These are phyloP conservation scores for Monilinia polystroma DNA, from an alignment of 2,329 filamentous ascomycete genomes.

Conservation along the genomic window DNA sequence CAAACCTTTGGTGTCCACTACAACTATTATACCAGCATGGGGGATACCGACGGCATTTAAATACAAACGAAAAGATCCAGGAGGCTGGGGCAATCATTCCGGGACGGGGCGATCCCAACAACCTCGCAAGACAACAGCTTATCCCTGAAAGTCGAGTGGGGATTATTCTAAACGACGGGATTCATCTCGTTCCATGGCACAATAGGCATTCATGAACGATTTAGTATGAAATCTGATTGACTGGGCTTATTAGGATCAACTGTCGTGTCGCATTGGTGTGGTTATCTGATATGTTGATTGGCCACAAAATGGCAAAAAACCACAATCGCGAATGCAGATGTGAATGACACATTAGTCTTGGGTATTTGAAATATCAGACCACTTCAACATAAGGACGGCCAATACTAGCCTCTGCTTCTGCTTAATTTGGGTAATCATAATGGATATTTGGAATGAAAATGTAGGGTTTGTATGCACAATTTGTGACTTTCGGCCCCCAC, in stretches of 20 bases:
- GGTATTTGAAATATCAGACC: conserved; percentile 8
- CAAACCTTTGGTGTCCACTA: not conserved
- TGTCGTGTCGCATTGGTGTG: conserved; percentile 14
- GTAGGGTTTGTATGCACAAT: not conserved
- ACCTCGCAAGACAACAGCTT: not conserved
- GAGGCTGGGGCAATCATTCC: not conserved
- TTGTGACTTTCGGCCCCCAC: conserved; percentile 6
- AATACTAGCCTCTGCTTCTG: not conserved
- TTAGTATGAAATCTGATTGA: not conserved
- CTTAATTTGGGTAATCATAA: not conserved
- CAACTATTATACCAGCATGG: not conserved
- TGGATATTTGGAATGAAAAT: not conserved
- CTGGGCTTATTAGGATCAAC: not conserved
- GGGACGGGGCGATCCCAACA: not conserved
- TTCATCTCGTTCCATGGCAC: not conserved
- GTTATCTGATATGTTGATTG: conserved; percentile 10
- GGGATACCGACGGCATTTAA: not conserved
- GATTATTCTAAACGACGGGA: not conserved
- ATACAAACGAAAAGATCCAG: not conserved
- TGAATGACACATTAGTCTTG: not conserved
- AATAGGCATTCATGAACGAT: not conserved
- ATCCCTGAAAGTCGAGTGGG: not conserved
- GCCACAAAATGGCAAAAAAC: not conserved
- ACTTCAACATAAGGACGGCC: not conserved
- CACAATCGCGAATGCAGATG: not conserved